Evolutionary conservation across 1,139 yeast genomes (phyloP).

Genomic region (Diutina ranongensis): DNA sequence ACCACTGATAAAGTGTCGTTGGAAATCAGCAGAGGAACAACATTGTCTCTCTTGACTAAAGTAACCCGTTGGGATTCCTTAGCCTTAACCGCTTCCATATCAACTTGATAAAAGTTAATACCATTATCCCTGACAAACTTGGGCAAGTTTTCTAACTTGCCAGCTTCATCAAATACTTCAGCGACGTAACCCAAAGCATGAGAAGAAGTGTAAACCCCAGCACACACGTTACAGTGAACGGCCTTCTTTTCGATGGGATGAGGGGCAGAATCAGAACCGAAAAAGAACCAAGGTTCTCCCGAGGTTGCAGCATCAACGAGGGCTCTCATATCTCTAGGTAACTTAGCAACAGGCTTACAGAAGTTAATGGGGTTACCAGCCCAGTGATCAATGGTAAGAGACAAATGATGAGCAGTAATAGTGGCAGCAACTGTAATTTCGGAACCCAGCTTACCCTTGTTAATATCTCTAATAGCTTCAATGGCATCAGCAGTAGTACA

Average conservation of each 20-base stretch:
- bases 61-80: constrained; percentile 22
- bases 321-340: constrained; percentile 75
- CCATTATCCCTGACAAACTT: constrained; percentile 74
- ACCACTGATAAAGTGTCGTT: constrained; percentile 46
- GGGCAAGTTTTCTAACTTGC: constrained; percentile 52
- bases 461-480: constrained; percentile 56
- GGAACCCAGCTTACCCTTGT: constrained; percentile 21
- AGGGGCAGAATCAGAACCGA: constrained; percentile 97
- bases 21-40: constrained; percentile 50
- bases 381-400: constrained; percentile 85
- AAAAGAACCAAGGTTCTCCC: constrained; percentile 87
- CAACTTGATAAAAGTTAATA: constrained; percentile 44
- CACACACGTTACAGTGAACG: constrained; percentile 78
- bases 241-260: constrained; percentile 76
- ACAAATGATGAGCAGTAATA: constrained; percentile 91
- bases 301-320: constrained; percentile 80
- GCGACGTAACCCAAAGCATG: constrained; percentile 78
- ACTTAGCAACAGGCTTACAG: constrained; percentile 96
- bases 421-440: constrained; percentile 70
- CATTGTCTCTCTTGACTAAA: constrained; percentile 37
- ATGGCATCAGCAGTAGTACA: constrained; percentile 89
- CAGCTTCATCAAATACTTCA: constrained; percentile 62
- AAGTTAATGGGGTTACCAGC: constrained; percentile 92
- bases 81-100: constrained; percentile 15
- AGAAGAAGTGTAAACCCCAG: constrained; percentile 92